Base-by-base conservation (phyloP, 2,329 filamentous ascomycete genomes). In the Fusarium sp. region DNA sequence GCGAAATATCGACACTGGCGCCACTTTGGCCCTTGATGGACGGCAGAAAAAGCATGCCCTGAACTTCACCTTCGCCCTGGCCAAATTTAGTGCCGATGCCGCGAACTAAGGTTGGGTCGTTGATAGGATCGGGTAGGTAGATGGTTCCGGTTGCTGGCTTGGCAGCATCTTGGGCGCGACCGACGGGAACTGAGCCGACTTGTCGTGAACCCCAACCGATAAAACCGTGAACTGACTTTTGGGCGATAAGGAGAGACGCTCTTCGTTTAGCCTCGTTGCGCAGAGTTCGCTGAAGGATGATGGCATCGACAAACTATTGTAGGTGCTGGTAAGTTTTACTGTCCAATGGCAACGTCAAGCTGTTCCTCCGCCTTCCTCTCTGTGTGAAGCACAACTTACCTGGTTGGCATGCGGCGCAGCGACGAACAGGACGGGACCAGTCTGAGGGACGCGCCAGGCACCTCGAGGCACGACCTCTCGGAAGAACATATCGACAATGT, bases 391-490 rank as follows among this genome's bases (percentile, higher is more conserved):
- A 41, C 6, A 21, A 80, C 85, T 64, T 82, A 93, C 91, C 88
- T 96, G 93, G 79, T 99, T 99, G 64, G 95, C 95, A 84, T 99
- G 96, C 71, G 96, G 96, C 57, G 95, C 96, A 45, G 94, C 96
- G 72, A 99, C 96, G 76, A 99, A 96, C 63, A 99, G 93, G 68
- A 99, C 89, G 2, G 96, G 94, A 0, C 94, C 96, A 68, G 89
- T 88, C 75, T 91, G 90, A 45, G 96, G 96, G 45, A 99, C 92
- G 80, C 94, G 95, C 94, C 96, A 99, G 68, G 94, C 93, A 72
- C 94, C 94, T 70, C 96, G 89, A 14, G 96, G 96, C 78, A 98
- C 94, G 18, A 99, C 93, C 81, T 99, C 96, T 73, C 96, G 91
- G 84, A 99, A 99, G 88, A 99, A 99, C 72, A 98, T 89, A 81